phyloP scores from a whole-genome alignment of 2,329 filamentous ascomycete species.

The Aspergillus sp. region DNA sequence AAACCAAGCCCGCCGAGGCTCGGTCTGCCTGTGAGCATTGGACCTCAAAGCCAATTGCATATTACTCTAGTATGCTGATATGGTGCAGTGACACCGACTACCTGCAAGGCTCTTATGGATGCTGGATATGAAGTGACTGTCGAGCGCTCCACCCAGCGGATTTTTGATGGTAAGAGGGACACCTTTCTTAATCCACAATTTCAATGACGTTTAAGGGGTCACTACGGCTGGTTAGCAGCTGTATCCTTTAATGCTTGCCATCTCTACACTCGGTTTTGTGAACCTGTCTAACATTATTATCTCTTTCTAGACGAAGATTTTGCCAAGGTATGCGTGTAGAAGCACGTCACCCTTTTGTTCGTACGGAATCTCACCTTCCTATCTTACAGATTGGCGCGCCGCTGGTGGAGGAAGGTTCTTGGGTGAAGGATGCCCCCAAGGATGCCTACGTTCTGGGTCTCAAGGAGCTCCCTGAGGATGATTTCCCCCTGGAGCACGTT shows the following conservation, averaged over 20 bases:
- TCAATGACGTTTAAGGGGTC: too few relatives aligned
- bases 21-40: slow-evolving; percentile 49
- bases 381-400: slow-evolving; percentile 58
- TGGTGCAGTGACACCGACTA: slow-evolving; percentile 50
- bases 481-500: slow-evolving; percentile 69
- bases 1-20: slow-evolving; percentile 62
- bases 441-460: slow-evolving; percentile 74
- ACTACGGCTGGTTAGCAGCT: not conserved
- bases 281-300: not conserved
- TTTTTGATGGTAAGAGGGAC: slow-evolving; percentile 49
- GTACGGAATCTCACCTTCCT: not conserved
- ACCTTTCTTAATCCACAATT: not conserved
- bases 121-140: slow-evolving; percentile 70
- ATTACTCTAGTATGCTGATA: not conserved
- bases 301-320: slow-evolving; percentile 36
- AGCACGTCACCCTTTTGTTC: not conserved
- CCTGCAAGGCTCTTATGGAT: slow-evolving; percentile 64
- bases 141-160: slow-evolving; percentile 68
- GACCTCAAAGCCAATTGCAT: slow-evolving; percentile 15
- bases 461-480: slow-evolving; percentile 75
- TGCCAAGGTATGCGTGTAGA: slow-evolving; percentile 32
- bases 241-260: not conserved
- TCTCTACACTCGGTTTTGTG: not conserved
- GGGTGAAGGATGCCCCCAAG: slow-evolving; percentile 64
- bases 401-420: slow-evolving; percentile 67